These are phyloP conservation scores for Vanrija sp. DNA, from an alignment of 1,284 basidiomycete genomes.

Conservation along the genomic window DNA sequence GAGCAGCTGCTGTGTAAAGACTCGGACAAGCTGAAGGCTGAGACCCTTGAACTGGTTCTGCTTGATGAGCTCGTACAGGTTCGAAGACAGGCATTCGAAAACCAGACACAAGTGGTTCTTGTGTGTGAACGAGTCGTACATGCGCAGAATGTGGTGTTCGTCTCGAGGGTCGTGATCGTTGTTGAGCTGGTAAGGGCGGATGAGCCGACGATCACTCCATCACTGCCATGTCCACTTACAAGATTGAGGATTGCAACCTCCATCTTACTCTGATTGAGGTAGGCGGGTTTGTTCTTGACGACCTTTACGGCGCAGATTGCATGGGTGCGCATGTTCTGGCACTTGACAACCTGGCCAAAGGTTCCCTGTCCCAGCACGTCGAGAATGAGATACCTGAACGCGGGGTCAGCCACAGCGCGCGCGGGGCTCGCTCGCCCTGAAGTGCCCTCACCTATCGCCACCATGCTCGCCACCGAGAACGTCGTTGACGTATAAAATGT, in stretches of 20 bases:
- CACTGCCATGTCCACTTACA: slow-evolving; percentile 54
- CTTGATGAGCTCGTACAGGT: slow-evolving; percentile 99
- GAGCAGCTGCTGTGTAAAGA: slow-evolving; percentile 92
- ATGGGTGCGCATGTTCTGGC: slow-evolving; percentile 98
- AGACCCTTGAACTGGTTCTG: slow-evolving; percentile 99
- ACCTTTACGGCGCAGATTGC: slow-evolving; percentile 99
- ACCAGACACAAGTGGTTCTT: slow-evolving; percentile 94
- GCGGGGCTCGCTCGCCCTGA: neutral
- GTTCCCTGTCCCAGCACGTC: slow-evolving; percentile 98
- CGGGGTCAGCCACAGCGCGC: slow-evolving; percentile 5
- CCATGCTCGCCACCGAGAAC: slow-evolving; percentile 80
- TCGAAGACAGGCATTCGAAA: slow-evolving; percentile 94
- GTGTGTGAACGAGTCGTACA: slow-evolving; percentile 96
- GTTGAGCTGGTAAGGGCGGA: slow-evolving; percentile 68
- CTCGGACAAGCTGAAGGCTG: slow-evolving; percentile 93
- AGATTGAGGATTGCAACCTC: slow-evolving; percentile 96
- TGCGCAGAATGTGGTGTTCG: slow-evolving; percentile 91
- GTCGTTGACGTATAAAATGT: slow-evolving; percentile 95
- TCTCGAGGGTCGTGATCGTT: slow-evolving; percentile 87
- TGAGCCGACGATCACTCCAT: slow-evolving; percentile 5
- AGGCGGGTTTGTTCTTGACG: slow-evolving; percentile 99
- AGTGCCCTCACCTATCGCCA: slow-evolving; percentile 70
- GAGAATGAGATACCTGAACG: slow-evolving; percentile 82
- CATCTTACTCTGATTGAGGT: slow-evolving; percentile 99
- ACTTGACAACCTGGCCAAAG: slow-evolving; percentile 99